phyloP scores from a whole-genome alignment of 768 basidiomycete species.

The Rhizopogon vinicolor region DNA sequence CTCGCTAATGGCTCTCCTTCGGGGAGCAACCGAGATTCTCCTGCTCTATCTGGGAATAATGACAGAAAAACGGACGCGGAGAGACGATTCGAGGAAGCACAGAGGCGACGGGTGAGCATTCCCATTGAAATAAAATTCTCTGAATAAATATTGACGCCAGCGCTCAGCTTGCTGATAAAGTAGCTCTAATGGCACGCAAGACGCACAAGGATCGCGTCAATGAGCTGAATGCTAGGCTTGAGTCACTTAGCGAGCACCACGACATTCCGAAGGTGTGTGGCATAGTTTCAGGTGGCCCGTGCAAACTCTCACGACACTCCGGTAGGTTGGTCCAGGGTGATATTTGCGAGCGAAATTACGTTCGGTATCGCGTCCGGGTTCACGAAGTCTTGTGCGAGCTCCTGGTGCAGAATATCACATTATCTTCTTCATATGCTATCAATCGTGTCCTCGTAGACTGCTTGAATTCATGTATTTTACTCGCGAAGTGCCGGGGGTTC shows the following conservation, averaged over 20 bases:
- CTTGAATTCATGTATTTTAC: constrained; percentile 19
- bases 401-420: constrained; percentile 8
- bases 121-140: background rate
- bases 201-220: constrained; percentile 93
- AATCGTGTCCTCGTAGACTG: constrained; percentile 18
- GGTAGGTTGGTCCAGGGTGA: constrained; percentile 86
- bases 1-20: constrained; percentile 39
- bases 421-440: constrained; percentile 8
- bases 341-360: constrained; percentile 24
- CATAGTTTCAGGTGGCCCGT: constrained; percentile 20
- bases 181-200: constrained; percentile 73
- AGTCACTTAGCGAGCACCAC: constrained; percentile 87
- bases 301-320: constrained; percentile 20
- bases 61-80: constrained; percentile 83
- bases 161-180: constrained; percentile 63
- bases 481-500: constrained; percentile 18
- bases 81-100: constrained; percentile 83
- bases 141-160: constrained; percentile 5
- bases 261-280: constrained; percentile 82
- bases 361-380: constrained; percentile 17
- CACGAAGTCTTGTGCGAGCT: background rate
- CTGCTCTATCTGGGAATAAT: constrained; percentile 42
- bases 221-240: constrained; percentile 85
- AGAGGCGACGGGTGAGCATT: constrained; percentile 65
- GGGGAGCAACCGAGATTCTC: constrained; percentile 57